Evolutionary conservation across 73 alveolate species (phyloP).

Genomic region (Tetrahymena elliotti): DNA sequence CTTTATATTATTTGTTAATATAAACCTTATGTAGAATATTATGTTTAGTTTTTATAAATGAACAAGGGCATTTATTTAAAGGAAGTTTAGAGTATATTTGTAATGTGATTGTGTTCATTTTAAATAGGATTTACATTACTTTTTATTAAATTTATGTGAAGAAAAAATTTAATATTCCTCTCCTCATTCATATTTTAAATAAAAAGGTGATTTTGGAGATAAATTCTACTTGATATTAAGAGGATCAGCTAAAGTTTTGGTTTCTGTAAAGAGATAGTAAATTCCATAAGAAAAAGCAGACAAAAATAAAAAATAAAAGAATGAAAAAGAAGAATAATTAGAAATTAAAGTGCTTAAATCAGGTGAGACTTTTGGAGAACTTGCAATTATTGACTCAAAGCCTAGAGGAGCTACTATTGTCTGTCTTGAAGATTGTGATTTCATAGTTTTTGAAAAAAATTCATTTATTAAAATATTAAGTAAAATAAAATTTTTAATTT

Average conservation of each 20-base stretch:
- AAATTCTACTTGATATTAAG: slow-evolving; percentile 5
- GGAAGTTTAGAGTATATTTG: too few species aligned
- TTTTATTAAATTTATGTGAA: too few species aligned
- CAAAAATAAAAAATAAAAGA: not conserved
- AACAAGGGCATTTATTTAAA: too few species aligned
- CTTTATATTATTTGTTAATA: too few species aligned
- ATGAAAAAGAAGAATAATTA: not conserved
- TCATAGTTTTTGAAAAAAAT: not conserved
- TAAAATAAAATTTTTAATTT: not conserved
- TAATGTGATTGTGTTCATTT: too few species aligned
- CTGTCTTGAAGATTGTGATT: not conserved
- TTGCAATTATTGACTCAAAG: not conserved
- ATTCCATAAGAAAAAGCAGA: not conserved
- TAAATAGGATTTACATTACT: too few species aligned
- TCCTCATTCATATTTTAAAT: not conserved
- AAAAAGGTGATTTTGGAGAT: slow-evolving; percentile 11
- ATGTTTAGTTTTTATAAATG: too few species aligned
- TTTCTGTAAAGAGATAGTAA: not conserved
- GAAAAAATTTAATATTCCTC: too few species aligned
- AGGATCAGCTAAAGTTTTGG: not conserved
- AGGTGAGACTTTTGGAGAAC: not conserved
- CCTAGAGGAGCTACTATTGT: not conserved
- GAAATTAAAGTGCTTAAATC: not conserved
- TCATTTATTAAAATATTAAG: not conserved
- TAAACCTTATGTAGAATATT: too few species aligned